A percentile compares a stretch with the other conserved stretches of the same genome.
phyloP scores from a whole-genome alignment of 805 yeast genomes.

The Sungouiozyma intestinalis region DNA sequence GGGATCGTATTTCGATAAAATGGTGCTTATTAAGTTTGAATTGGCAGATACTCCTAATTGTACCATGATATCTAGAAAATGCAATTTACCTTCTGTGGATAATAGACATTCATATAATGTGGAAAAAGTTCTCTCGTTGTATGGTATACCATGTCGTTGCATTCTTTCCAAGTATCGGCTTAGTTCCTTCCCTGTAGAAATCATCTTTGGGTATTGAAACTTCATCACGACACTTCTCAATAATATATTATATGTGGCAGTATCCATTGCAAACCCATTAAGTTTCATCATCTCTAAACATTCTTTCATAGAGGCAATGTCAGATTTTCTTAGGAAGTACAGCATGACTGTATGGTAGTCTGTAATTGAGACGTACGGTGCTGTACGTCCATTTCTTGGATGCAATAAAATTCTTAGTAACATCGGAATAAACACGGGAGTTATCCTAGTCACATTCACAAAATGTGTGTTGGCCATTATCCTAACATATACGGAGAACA shows the following conservation, averaged over 20 bases:
- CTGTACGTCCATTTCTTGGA: constrained; percentile 29
- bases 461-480: constrained; percentile 30
- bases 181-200: constrained; percentile 20
- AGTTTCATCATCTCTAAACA: constrained; percentile 33
- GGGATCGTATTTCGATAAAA: constrained; percentile 1
- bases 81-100: constrained; percentile 27
- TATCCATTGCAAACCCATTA: constrained; percentile 27
- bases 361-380: constrained; percentile 22
- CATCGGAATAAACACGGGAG: constrained; percentile 22
- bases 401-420: constrained; percentile 32
- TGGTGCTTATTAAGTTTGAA: constrained; percentile 2
- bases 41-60: constrained; percentile 22
- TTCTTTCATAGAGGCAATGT: constrained; percentile 33
- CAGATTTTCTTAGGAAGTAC: constrained; percentile 30
- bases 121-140: constrained; percentile 33
- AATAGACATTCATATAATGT: constrained; percentile 26
- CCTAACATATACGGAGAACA: constrained; percentile 16
- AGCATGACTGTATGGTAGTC: constrained; percentile 32
- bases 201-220: constrained; percentile 21
- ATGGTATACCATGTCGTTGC: constrained; percentile 19
- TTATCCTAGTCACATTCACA: constrained; percentile 18
- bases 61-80: constrained; percentile 26
- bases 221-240: constrained; percentile 23
- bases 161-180: constrained; percentile 26
- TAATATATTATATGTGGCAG: constrained; percentile 32